These are phyloP conservation scores for Nemania sp. DNA, from an alignment of 2,329 filamentous ascomycete species.

Conservation along the genomic window DNA sequence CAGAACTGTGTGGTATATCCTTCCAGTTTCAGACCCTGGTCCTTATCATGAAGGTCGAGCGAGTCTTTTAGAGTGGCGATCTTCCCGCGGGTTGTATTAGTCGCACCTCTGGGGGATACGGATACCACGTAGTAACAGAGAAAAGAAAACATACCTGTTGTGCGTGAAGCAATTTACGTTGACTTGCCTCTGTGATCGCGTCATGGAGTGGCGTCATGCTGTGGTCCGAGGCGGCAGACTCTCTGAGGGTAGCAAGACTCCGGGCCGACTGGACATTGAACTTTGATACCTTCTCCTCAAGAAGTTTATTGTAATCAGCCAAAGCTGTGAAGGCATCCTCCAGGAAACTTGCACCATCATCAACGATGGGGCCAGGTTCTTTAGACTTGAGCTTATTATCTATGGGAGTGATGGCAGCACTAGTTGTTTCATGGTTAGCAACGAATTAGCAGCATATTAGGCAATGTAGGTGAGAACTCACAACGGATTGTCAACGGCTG, in stretches of 20 bases:
- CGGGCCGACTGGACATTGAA: constrained; percentile 19
- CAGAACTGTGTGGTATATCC: constrained; percentile 1
- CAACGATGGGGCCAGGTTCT: constrained; percentile 4
- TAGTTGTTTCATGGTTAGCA: constrained; percentile 1
- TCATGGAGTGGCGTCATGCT: not conserved
- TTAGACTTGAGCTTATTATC: not conserved
- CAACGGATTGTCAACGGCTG: not conserved
- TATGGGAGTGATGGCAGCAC: not conserved
- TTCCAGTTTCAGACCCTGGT: not conserved
- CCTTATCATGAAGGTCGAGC: constrained; percentile 1
- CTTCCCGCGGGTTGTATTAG: constrained; percentile 8
- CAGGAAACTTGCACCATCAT: constrained; percentile 14
- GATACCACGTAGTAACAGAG: not conserved
- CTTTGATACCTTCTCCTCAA: constrained; percentile 24
- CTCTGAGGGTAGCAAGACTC: constrained; percentile 17
- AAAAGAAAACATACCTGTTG: constrained; percentile 17
- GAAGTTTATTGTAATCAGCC: constrained; percentile 23
- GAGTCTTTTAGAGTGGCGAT: constrained; percentile 13
- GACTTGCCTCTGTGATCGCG: not conserved
- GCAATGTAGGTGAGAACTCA: not conserved
- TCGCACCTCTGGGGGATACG: not conserved
- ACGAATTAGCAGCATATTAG: not conserved
- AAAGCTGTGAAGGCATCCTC: constrained; percentile 9
- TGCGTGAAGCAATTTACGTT: constrained; percentile 7
- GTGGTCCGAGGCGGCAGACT: not conserved